Evolutionary conservation across 2,329 filamentous ascomycete species (phyloP).

Genomic region (Coniochaeta pulveracea): DNA sequence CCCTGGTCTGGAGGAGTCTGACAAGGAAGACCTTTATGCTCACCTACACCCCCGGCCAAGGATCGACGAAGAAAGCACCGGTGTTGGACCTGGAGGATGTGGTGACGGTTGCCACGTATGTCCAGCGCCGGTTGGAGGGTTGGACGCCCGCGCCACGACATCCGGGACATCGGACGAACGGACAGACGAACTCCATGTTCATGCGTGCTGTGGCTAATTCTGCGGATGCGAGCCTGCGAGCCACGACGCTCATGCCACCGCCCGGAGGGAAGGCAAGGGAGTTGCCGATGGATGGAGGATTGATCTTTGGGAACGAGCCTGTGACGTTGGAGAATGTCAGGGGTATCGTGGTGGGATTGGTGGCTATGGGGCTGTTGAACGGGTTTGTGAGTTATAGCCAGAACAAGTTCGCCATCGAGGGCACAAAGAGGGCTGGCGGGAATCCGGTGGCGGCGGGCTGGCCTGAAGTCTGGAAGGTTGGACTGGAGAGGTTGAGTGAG

Average conservation of each 20-base stretch:
- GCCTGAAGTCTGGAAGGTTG: slow-evolving; percentile 60
- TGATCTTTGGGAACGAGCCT: slow-evolving; percentile 52
- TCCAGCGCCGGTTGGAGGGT: slow-evolving; percentile 53
- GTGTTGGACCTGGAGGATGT: slow-evolving; percentile 60
- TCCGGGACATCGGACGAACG: slow-evolving; percentile 18
- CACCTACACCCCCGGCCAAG: slow-evolving; percentile 53
- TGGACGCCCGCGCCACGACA: slow-evolving; percentile 14
- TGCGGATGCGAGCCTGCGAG: slow-evolving; percentile 16
- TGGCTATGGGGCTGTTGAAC: slow-evolving; percentile 69
- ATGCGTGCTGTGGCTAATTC: slow-evolving; percentile 39
- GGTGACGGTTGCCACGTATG: slow-evolving; percentile 48
- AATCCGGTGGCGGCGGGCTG: slow-evolving; percentile 58
- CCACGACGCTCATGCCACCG: slow-evolving; percentile 31
- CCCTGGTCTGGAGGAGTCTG: slow-evolving; percentile 75
- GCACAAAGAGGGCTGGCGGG: slow-evolving; percentile 55
- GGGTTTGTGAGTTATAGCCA: slow-evolving; percentile 75
- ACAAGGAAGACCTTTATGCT: slow-evolving; percentile 68
- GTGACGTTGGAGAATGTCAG: slow-evolving; percentile 60
- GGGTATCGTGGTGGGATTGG: slow-evolving; percentile 61
- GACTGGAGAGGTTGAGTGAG: slow-evolving; percentile 47
- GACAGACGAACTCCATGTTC: slow-evolving; percentile 38
- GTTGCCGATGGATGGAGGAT: slow-evolving; percentile 45
- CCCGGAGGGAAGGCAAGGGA: slow-evolving; percentile 29
- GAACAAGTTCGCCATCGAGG: slow-evolving; percentile 70
- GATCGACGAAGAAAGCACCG: slow-evolving; percentile 45